Base-by-base conservation (phyloP, 139 green algal genomes). In the Micractinium sp. region DNA sequence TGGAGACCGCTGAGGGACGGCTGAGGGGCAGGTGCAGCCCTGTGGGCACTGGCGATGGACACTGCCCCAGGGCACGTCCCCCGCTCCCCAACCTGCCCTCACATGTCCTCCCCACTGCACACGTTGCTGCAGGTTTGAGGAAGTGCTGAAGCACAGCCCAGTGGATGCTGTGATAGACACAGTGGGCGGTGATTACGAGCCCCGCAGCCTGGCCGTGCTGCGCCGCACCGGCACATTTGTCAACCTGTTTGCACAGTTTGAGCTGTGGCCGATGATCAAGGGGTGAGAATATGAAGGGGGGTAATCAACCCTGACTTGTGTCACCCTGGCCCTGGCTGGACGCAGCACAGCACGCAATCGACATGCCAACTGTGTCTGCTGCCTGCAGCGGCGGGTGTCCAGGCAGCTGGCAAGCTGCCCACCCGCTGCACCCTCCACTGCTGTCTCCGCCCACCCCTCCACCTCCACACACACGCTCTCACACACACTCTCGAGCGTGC, bases 231-330 rank as follows among this genome's bases (percentile, higher is more conserved):
- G 73, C 73, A 79, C 73, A 4, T 79, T 79, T 79, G 73, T 79
- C 73, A 79, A 79, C 73, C 73, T 79, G 31, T 79, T 33, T 47
- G 73, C 73, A 33, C 73, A 79, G 73, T 79, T 79, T 35, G 33
- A 33, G 3, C 73, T 79, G 31, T 79, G 73, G 73, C 73, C 73
- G 29, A 38, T 79, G 7, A 0, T 79, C 3, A 79, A 79, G 23
- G 73, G 73, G 73, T 79, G n/a, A 38, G 73, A 35, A 18, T 4
- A 3, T 2, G 29, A 5, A 20, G 16, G 60, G 16, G 15, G 15
- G 60, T 23, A 16, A 16, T 23, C 15, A 23, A 23, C 15, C 60
- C 14, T 67, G 14, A 23, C 15, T 16, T 67, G 60, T 67, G 60
- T 67, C 15, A 67, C 60, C 60, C n/a, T n/a, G n/a, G n/a, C n/a